These are phyloP conservation scores for Rhynchosporium graminicola DNA, from an alignment of 2,329 filamentous ascomycete genomes.

Conservation along the genomic window DNA sequence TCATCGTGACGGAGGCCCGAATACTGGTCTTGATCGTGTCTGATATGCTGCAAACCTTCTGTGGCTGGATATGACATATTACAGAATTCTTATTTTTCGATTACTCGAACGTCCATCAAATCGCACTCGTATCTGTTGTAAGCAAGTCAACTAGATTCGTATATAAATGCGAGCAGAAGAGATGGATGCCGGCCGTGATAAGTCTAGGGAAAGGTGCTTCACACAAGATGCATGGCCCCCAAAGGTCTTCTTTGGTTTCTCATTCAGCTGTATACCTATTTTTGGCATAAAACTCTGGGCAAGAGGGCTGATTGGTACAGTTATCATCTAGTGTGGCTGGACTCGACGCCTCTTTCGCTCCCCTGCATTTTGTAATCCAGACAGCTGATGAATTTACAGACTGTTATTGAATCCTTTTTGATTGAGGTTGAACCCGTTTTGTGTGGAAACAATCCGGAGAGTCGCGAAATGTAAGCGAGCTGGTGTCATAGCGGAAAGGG, in stretches of 20 bases:
- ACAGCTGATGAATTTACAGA: background rate
- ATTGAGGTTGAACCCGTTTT: background rate
- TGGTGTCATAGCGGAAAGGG: background rate
- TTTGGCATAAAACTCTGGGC: background rate
- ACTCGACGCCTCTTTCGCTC: slow-evolving; percentile 3
- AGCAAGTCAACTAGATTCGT: background rate
- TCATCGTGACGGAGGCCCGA: background rate
- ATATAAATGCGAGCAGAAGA: background rate
- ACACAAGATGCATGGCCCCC: background rate
- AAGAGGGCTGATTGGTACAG: slow-evolving; percentile 2
- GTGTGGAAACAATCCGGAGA: background rate
- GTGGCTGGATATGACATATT: slow-evolving; percentile 7
- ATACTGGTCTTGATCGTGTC: background rate
- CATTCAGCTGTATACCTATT: slow-evolving; percentile 1
- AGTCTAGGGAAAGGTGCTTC: background rate
- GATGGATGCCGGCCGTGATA: background rate
- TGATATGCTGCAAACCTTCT: slow-evolving; percentile 4
- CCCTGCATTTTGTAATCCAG: background rate
- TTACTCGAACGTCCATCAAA: background rate
- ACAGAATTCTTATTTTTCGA: background rate
- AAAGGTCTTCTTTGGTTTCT: background rate
- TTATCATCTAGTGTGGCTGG: slow-evolving; percentile 1
- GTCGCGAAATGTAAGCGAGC: background rate
- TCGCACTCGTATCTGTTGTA: background rate
- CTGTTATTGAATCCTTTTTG: background rate